Conservation (phyloP, 1,284 basidiomycete species). For the Malassezia vespertilionis region DNA sequence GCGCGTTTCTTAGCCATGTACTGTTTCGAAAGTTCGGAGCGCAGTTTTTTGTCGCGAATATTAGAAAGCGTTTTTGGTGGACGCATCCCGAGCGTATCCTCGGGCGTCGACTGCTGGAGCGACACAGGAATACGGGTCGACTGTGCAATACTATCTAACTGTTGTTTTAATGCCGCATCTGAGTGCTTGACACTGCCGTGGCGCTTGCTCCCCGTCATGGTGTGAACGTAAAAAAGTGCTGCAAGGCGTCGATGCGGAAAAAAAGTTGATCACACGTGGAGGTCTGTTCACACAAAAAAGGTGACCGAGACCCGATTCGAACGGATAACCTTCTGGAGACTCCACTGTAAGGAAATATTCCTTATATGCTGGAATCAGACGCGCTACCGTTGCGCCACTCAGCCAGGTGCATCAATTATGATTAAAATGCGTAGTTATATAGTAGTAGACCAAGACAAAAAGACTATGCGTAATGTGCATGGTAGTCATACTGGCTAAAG, state of each 20-base stretch:
- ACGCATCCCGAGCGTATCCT: constrained; percentile 23
- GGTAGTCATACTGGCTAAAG: constrained; percentile 43
- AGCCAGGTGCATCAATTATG: constrained; percentile 1
- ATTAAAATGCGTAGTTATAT: not conserved
- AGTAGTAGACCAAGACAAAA: not conserved
- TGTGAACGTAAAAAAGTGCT: not conserved
- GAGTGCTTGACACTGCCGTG: constrained; percentile 19
- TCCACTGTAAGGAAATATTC: constrained; percentile 9
- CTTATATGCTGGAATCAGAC: constrained; percentile 20
- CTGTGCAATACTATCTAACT: constrained; percentile 30
- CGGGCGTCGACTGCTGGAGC: constrained; percentile 29
- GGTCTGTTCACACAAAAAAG: constrained; percentile 7
- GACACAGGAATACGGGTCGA: constrained; percentile 36
- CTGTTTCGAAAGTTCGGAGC: constrained; percentile 34
- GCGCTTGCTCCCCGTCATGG: not conserved
- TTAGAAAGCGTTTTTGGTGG: constrained; percentile 32
- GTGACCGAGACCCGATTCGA: constrained; percentile 23
- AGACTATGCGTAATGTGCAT: constrained; percentile 5
- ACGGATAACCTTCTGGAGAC: constrained; percentile 23
- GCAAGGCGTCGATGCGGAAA: not conserved
- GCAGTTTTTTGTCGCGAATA: constrained; percentile 44
- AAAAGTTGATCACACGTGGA: constrained; percentile 2
- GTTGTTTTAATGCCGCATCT: constrained; percentile 30
- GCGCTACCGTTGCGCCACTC: constrained; percentile 23
- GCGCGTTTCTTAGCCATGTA: constrained; percentile 35